Evolutionary conservation across 257 asterid genomes (phyloP).

Genomic region (Fraxinus cuspidata): DNA sequence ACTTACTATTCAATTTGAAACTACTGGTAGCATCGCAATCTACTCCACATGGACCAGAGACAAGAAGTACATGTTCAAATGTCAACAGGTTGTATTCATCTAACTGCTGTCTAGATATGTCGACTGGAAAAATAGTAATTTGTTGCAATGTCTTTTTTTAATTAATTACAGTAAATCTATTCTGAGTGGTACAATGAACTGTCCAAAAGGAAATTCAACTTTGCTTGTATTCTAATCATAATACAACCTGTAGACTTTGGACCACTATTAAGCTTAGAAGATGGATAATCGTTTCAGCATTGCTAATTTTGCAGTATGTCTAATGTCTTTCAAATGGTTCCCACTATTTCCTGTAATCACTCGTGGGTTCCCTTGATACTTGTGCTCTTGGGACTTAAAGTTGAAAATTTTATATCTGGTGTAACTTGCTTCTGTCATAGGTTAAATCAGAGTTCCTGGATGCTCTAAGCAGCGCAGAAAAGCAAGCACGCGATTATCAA

Average conservation of each 20-base stretch:
- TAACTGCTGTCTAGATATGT: background rate
- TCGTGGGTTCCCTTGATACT: conserved; percentile 5
- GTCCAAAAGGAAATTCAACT: background rate
- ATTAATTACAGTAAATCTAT: background rate
- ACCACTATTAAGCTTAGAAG: conserved; percentile 1
- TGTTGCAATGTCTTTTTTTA: conserved; percentile 1
- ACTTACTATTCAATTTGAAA: background rate
- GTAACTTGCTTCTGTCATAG: conserved; percentile 38
- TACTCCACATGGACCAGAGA: conserved; percentile 10
- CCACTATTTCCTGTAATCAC: conserved; percentile 14
- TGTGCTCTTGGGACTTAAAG: conserved; percentile 4
- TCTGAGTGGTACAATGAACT: background rate
- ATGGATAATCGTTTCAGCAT: conserved; percentile 18
- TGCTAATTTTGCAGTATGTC: conserved; percentile 17
- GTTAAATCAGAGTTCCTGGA: conserved; percentile 91
- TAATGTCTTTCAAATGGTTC: conserved; percentile 23
- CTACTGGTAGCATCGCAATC: background rate
- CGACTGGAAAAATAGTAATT: background rate
- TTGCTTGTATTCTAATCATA: background rate
- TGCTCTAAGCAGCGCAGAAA: conserved; percentile 95
- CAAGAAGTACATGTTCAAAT: conserved; percentile 8
- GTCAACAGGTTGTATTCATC: conserved; percentile 1
- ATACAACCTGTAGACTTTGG: background rate
- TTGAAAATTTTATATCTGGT: conserved; percentile 22
- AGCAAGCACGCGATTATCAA: conserved; percentile 68